phyloP scores from a whole-genome alignment of 2,329 filamentous ascomycete genomes.

The Exophiala spinifera region DNA sequence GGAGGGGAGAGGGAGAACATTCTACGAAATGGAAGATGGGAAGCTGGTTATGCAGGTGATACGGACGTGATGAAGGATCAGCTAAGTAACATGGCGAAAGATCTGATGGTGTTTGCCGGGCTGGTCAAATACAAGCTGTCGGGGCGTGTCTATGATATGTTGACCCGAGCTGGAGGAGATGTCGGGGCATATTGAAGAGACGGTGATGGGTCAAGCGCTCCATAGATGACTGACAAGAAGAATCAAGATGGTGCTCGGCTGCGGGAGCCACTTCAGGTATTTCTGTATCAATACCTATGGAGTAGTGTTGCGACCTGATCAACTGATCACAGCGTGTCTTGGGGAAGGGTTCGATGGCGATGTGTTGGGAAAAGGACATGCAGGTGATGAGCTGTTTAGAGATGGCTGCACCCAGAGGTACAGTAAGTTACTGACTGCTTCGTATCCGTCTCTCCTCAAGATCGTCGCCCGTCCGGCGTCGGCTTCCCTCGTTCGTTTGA shows the following conservation, averaged over 20 bases:
- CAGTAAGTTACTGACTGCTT: no score
- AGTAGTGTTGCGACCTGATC: no score
- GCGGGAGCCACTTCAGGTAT: no score
- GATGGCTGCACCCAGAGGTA: no score
- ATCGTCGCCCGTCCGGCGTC: no score
- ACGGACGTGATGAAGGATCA: slow-evolving; percentile 27
- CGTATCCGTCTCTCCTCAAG: background rate
- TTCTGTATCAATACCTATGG: no score
- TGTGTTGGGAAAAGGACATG: no score
- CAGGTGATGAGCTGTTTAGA: no score
- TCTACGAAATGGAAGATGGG: slow-evolving; percentile 64
- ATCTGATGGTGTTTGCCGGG: slow-evolving; percentile 90
- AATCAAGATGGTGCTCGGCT: background rate
- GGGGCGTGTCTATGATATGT: slow-evolving; percentile 78
- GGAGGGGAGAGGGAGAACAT: slow-evolving; percentile 72
- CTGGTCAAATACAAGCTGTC: slow-evolving; percentile 89
- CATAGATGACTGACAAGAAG: background rate
- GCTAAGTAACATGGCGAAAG: slow-evolving; percentile 64
- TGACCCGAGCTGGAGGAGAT: slow-evolving; percentile 77
- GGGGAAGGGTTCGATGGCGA: no score
- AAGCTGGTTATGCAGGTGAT: slow-evolving; percentile 59
- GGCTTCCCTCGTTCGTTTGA: background rate
- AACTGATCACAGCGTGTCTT: no score
- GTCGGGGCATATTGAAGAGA: slow-evolving; percentile 42
- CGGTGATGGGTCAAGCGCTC: background rate